Percentiles rank a stretch among this genome's conserved stretches.
phyloP scores from a whole-genome alignment of 202 grass and related monocot species.

The Saccharum hybrid region DNA sequence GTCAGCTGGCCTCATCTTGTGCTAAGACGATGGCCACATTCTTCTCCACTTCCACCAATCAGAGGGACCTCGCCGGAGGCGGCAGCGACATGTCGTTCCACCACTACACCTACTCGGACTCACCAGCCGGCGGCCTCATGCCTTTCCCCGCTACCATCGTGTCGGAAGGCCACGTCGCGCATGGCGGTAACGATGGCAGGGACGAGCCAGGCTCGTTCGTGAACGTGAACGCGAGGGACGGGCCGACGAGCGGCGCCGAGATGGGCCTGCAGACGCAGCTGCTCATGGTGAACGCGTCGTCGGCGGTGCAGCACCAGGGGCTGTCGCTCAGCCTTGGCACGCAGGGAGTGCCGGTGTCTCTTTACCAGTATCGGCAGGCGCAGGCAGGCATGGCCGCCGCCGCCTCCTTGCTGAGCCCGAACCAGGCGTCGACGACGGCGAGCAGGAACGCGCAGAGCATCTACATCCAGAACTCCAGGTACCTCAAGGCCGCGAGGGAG shows the following conservation, averaged over 20 bases:
- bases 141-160: slow-evolving; percentile 62
- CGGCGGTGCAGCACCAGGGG: slow-evolving; percentile 52
- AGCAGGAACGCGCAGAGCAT: slow-evolving; percentile 54
- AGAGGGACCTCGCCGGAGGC: slow-evolving; percentile 51
- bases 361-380: slow-evolving; percentile 65
- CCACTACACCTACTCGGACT: slow-evolving; percentile 64
- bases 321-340: slow-evolving; percentile 85
- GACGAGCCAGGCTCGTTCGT: slow-evolving; percentile 47
- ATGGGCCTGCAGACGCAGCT: slow-evolving; percentile 71
- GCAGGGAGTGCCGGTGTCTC: slow-evolving; percentile 69
- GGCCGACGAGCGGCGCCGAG: slow-evolving; percentile 32
- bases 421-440: slow-evolving; percentile 46
- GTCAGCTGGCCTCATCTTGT: neutral
- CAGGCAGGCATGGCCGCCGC: slow-evolving; percentile 45
- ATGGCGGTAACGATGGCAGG: slow-evolving; percentile 46
- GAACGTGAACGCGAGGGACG: slow-evolving; percentile 31
- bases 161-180: slow-evolving; percentile 50
- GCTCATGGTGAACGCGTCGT: slow-evolving; percentile 57
- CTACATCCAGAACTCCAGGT: slow-evolving; percentile 77
- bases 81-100: slow-evolving; percentile 60
- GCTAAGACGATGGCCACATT: slow-evolving; percentile 80
- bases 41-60: slow-evolving; percentile 68
- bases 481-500: slow-evolving; percentile 74
- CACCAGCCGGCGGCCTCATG: slow-evolving; percentile 58
- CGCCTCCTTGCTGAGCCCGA: slow-evolving; percentile 50